phyloP scores from a whole-genome alignment of 371 early-diverging fungal genomes.

The Cladochytrium tenue region DNA sequence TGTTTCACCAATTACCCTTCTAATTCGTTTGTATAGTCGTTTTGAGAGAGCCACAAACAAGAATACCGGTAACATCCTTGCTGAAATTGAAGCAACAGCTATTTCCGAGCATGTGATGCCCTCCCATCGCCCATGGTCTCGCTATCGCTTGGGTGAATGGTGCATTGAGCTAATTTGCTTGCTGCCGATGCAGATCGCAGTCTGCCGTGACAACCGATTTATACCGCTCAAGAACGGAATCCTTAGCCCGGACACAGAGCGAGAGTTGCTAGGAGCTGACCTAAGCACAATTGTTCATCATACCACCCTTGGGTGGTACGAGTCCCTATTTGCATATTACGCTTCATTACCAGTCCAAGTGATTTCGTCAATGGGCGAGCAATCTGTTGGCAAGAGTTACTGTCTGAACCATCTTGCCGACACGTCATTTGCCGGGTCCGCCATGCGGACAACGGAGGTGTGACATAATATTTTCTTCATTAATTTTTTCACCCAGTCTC shows the following conservation, averaged over 20 bases:
- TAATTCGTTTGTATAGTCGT: neutral
- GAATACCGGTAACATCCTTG: neutral
- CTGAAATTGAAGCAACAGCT: neutral
- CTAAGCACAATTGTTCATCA: conserved; percentile 1
- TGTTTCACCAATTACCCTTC: neutral
- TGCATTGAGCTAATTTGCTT: conserved; percentile 9
- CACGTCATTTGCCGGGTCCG: conserved; percentile 19
- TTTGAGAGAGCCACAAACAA: conserved; percentile 3
- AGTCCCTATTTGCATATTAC: conserved; percentile 14
- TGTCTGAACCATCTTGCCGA: conserved; percentile 21
- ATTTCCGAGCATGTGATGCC: neutral
- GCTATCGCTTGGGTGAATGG: conserved; percentile 10
- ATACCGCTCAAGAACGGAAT: conserved; percentile 24
- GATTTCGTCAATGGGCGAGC: conserved; percentile 10
- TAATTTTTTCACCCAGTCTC: neutral
- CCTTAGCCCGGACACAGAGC: neutral
- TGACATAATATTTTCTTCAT: neutral
- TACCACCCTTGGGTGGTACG: conserved; percentile 21
- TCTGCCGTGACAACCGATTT: conserved; percentile 9
- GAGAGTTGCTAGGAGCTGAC: conserved; percentile 7
- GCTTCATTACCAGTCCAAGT: conserved; percentile 6
- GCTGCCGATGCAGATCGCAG: conserved; percentile 24
- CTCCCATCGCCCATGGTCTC: neutral
- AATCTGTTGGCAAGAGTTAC: conserved; percentile 16
- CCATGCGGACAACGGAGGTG: conserved; percentile 13